These are phyloP conservation scores for Talaromyces piceae DNA, from an alignment of 2,329 filamentous ascomycete species.

Conservation along the genomic window DNA sequence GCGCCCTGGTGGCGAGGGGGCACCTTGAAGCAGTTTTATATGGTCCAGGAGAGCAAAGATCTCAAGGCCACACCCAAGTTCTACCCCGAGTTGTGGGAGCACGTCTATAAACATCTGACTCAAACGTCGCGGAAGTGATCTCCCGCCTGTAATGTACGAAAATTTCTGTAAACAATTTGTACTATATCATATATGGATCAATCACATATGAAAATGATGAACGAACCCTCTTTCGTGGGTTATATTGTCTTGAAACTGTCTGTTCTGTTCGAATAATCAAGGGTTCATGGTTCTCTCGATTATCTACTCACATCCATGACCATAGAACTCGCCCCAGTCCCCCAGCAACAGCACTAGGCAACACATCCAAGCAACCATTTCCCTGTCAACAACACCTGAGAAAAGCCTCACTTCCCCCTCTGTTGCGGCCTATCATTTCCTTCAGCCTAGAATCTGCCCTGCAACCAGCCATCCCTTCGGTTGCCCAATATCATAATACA, in stretches of 20 bases:
- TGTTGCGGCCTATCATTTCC: background rate
- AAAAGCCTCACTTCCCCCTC: background rate
- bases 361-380: background rate
- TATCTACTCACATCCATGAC: background rate
- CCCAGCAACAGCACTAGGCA: background rate
- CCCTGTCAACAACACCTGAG: background rate
- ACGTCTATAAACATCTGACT: constrained; percentile 33
- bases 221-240: background rate
- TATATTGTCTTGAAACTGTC: too few relatives aligned
- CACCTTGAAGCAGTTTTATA: constrained; percentile 33
- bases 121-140: background rate
- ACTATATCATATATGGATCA: background rate
- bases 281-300: background rate
- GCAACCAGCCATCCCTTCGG: background rate
- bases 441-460: background rate
- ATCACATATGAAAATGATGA: too few relatives aligned
- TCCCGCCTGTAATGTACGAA: background rate
- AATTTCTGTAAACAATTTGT: too few relatives aligned
- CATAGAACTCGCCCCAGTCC: background rate
- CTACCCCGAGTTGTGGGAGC: constrained; percentile 38
- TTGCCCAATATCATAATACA: background rate
- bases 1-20: constrained; percentile 32
- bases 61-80: constrained; percentile 31
- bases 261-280: background rate
- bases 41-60: constrained; percentile 29